Conservation (phyloP, 306 rosid genomes). For the Sphenostylis stenocarpa region DNA sequence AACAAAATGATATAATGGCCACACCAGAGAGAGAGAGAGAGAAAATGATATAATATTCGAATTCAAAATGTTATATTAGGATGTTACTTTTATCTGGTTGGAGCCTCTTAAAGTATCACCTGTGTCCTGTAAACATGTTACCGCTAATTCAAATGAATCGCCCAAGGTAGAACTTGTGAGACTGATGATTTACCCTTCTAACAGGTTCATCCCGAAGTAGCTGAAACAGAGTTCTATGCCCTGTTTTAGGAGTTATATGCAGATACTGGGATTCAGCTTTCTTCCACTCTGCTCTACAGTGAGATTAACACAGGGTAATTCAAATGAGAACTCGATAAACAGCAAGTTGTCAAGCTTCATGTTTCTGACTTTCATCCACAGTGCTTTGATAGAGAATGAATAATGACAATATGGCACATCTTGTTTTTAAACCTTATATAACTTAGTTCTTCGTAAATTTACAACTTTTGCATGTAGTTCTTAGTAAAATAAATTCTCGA, state of each 20-base stretch:
- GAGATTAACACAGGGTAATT: slow-evolving; percentile 16
- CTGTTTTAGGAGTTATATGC: slow-evolving; percentile 23
- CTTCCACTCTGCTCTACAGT: slow-evolving; percentile 11
- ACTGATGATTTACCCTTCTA: slow-evolving; percentile 23
- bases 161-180: slow-evolving; percentile 13
- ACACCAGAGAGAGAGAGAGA: too few species aligned
- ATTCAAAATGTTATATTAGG: slow-evolving; percentile 4
- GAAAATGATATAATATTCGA: not conserved
- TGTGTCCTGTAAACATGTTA: not conserved
- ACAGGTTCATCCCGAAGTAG: slow-evolving; percentile 29
- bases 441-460: too few species aligned
- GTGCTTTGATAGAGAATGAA: not conserved
- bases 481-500: too few species aligned
- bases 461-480: too few species aligned
- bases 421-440: too few species aligned
- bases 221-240: slow-evolving; percentile 13
- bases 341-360: not conserved
- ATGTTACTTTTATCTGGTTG: slow-evolving; percentile 18
- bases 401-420: not conserved
- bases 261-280: slow-evolving; percentile 1
- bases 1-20: not conserved
- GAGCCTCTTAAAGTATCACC: not conserved
- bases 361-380: not conserved
- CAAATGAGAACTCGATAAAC: not conserved
- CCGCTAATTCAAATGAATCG: slow-evolving; percentile 3